A percentile compares a stretch with the other conserved stretches of the same genome.
Conservation (phyloP, 768 basidiomycete species). For the Brasilioporus rufonigricans region DNA sequence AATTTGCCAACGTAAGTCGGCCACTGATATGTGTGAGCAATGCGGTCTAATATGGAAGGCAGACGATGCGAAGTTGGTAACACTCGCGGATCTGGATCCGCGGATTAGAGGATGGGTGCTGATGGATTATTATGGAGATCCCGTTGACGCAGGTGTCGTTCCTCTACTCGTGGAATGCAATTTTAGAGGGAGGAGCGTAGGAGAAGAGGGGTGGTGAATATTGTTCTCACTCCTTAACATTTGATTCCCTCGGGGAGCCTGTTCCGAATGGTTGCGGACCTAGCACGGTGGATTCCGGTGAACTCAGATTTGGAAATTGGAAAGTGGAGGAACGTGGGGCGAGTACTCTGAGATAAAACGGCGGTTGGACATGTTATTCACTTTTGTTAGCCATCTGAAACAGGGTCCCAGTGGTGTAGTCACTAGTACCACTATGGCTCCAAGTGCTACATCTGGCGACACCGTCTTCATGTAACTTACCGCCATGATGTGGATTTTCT, state of each 20-base stretch:
- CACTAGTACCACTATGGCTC: not conserved
- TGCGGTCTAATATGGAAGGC: not conserved
- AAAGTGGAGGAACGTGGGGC: not conserved
- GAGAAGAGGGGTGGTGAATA: slow-evolving; percentile 42
- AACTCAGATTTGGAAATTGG: not conserved
- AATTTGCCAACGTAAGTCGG: not conserved
- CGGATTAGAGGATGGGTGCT: slow-evolving; percentile 73
- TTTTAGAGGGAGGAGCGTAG: slow-evolving; percentile 48
- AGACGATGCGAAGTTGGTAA: not conserved
- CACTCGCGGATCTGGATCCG: slow-evolving; percentile 21
- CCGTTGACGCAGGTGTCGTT: slow-evolving; percentile 49
- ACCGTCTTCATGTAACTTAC: no score
- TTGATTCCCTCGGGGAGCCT: no score
- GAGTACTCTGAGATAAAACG: not conserved
- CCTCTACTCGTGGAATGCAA: slow-evolving; percentile 78
- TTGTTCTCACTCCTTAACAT: no score
- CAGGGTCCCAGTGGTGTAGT: not conserved
- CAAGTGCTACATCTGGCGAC: no score
- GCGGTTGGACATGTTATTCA: no score
- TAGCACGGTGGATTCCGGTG: not conserved
- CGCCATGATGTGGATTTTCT: no score
- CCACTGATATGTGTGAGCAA: not conserved
- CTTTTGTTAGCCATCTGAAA: not conserved
- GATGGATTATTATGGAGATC: slow-evolving; percentile 71
- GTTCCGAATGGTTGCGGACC: not conserved